Conservation (phyloP, 305 asterid genomes). For the Fraxinus baroniana region DNA sequence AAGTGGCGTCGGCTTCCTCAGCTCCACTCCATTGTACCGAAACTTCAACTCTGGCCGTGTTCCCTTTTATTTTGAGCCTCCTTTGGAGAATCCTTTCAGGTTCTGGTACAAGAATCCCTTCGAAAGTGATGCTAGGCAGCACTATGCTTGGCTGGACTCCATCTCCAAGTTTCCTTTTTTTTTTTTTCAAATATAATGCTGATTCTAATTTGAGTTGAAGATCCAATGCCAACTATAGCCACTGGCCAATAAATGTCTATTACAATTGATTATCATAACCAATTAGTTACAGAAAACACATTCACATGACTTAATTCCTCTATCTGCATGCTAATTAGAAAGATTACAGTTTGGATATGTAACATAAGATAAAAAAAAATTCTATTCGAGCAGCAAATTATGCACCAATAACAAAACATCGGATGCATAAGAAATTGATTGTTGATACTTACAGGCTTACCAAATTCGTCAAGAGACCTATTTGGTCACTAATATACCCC, state of each 20-base stretch:
- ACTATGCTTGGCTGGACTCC: too few relatives aligned
- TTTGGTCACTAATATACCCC: constrained; percentile 77
- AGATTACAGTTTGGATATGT: background rate
- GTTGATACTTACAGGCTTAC: constrained; percentile 89
- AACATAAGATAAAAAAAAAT: background rate
- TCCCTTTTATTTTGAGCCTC: too few relatives aligned
- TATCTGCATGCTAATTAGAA: constrained; percentile 3
- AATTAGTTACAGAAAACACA: background rate
- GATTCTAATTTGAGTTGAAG: background rate
- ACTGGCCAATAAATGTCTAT: background rate
- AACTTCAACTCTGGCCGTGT: too few relatives aligned
- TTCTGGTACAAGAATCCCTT: too few relatives aligned
- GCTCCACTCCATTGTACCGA: too few relatives aligned
- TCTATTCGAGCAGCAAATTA: constrained; percentile 11
- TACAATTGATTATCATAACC: background rate
- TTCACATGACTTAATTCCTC: background rate
- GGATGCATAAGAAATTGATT: background rate
- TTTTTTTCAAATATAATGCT: background rate
- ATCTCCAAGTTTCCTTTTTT: too few relatives aligned
- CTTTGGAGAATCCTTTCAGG: too few relatives aligned
- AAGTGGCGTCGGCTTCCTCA: too few relatives aligned
- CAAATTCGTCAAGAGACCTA: constrained; percentile 73
- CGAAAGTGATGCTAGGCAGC: too few relatives aligned
- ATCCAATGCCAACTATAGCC: background rate
- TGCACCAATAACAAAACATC: constrained; percentile 9